Evolutionary conservation across 257 asterid genomes (phyloP), one percentile per base, ranked within the genome.

Genomic region (Solanum virginianum): DNA sequence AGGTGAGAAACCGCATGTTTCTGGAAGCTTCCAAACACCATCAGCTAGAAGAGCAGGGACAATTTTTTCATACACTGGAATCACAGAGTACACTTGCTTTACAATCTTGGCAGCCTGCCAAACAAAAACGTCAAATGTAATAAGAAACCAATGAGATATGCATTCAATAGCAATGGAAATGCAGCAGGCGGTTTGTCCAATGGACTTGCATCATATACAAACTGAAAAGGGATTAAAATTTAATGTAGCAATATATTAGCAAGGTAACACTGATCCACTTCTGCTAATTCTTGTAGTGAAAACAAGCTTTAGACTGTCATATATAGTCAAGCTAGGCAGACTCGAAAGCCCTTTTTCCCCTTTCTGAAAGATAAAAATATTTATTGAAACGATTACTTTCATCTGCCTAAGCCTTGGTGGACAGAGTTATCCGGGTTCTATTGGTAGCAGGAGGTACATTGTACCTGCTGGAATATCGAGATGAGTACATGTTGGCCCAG

Each of bases 1-100:
- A 45, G 96, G 98, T 66, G 97, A 89, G 92, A 97, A 94, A 87
- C 80, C 85, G 84, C 99, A 97, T 56, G 94, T 89, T 91, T 91
- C 91, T 41, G 93, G 91, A 84, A 97, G 98, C 91, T 92, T 87
- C 98, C 98, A 95, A n/a, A 97, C 98, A 39, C 99, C 98, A 86
- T 70, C 94, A 89, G 93, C 90, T 86, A 97, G 96, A 89, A 97
- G 94, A 83, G 98, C 93, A 57, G 99, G 93, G 80, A 97, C 79
- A 84, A 97, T 93, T 85, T 90, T 90, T 84, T 95, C 99, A 81
- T 94, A 97, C 26, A 97, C 98, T 62, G 99, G 98, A 84, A 93
- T 88, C 81, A 97, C 97, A 81, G 98, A 97, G 90, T 92, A 95
- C 68, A 92, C 98, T 93, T 93, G 97, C 87, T 97, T 97, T 81